Base-by-base conservation (phyloP, 176 grass and related monocot genomes). In the Pontederia paniculata region DNA sequence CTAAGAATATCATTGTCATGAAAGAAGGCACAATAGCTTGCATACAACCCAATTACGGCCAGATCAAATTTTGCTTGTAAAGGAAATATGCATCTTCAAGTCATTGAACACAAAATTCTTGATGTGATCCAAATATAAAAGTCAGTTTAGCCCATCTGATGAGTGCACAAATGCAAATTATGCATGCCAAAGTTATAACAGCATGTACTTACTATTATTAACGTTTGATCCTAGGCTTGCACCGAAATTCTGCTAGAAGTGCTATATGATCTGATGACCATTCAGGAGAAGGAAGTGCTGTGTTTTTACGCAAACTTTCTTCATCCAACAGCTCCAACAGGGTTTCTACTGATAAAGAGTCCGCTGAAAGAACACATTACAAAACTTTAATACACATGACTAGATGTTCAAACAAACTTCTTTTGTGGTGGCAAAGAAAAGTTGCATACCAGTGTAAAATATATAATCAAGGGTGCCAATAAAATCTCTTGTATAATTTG, bases 221-320 rank as follows among this genome's bases (percentile, higher is more conserved):
- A 52, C 88, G 70, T 77, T 84, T 93, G 58, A 88, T 78, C 72
- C 84, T 99, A 80, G 87, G 75, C 47, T 93, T 93, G 87, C 94
- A 99, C 64, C 94, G 78, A 70, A 99, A 99, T 76, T 99, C 87
- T 13, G 94, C 80, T 71, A 99, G 73, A 44, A 99, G 87, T 9
- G 87, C 94, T 80, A 99, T 80, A 70, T 98, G 94, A 78, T 98
- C 94, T 31, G 94, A 98, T 44, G 94, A 90, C 93, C 93, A 97
- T 78, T 97, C 93, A 54, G 93, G 86, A 66, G 93, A 97, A 50
- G 93, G 93, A 23, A 97, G 80, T 16, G 93, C 93, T 52, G 93
- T 97, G 51, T 97, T 83, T 74, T 97, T 97, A 76, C 93, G 83
- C 76, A 97, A 81, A 62, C 71, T 84, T 56, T 97, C 80, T 71